A percentile compares a stretch with the other conserved stretches of the same genome.
Conservation (phyloP, 179 eudicot genomes). For the Beta corolliflora region DNA sequence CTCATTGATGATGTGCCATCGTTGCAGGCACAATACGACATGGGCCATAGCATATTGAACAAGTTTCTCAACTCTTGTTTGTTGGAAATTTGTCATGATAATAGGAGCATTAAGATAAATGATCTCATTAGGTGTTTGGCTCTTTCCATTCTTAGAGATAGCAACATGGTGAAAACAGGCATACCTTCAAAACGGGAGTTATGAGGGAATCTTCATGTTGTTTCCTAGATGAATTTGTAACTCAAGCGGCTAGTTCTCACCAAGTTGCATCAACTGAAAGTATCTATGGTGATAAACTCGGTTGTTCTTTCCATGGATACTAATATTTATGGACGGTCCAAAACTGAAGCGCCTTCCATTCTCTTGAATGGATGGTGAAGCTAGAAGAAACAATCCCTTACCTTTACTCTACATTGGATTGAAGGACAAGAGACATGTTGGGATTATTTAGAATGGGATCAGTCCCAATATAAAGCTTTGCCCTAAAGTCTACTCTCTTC, state of each 20-base stretch:
- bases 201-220: background rate
- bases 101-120: constrained; percentile 14
- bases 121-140: constrained; percentile 19
- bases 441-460: background rate
- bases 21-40: constrained; percentile 21
- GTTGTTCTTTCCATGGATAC: background rate
- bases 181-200: background rate
- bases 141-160: constrained; percentile 1
- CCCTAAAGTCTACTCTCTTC: background rate
- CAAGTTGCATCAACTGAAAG: constrained; percentile 4
- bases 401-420: background rate
- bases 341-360: background rate
- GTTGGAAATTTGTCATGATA: constrained; percentile 14
- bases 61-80: constrained; percentile 29
- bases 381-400: too few relatives aligned
- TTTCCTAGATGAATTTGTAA: constrained; percentile 11
- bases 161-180: background rate
- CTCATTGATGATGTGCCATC: constrained; percentile 24
- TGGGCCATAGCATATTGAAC: constrained; percentile 25
- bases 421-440: background rate
- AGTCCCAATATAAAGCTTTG: background rate
- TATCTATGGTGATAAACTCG: background rate
- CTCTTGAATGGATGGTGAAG: background rate
- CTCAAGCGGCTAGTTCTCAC: background rate
- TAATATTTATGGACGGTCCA: background rate